Base-by-base conservation (phyloP, 2,329 filamentous ascomycete genomes). In the Apiospora hydei region DNA sequence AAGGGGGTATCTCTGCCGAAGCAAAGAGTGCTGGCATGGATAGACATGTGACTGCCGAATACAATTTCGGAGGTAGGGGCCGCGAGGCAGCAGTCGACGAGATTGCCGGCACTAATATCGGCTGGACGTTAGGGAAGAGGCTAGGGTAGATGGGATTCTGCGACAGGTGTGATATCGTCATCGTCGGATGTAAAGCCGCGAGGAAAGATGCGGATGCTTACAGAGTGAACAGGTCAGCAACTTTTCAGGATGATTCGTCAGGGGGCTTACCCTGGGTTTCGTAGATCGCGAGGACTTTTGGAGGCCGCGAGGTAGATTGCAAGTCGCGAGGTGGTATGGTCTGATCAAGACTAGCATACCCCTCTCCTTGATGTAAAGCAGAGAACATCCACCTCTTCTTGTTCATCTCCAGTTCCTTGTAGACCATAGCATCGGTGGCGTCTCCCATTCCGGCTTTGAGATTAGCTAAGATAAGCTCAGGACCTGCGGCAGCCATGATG, bases 301-400 rank as follows among this genome's bases (percentile, higher is more conserved):
- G 76, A 6, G 77, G 73, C 47, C 73, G 78, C 4, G 75, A 73
- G 51, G 75, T 69, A 30, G 70, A 71, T 49, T 70, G 73, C 73
- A 73, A 71, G 67, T 75, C 71, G 11, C 75, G 69, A 30, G 71
- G 16, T 46, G 72, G 69, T 24, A 69, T 41, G 7, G 72, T 38
- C 0, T 74, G 71, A 10, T 77, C 74, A 13, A 77, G 67, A 16
- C 78, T 72, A 11, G 78, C 75, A 44, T 84, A 83, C 49, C 76
- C 77, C 84, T 85, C 76, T 85, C 83, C 74, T 82, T 83, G 73
- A 38, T 86, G 84, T 70, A 93, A 81, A 0, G 85, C 85, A 41
- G 87, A 90, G 46, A 91, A 82, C 82, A 94, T 87, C 89, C 89
- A 91, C 53, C 88, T 81, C 76, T 89, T 88, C 77, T 88, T 88